A percentile compares a stretch with the other conserved stretches of the same genome.
Conservation (phyloP, 2,329 filamentous ascomycete species). For the Scytalidium sp. region DNA sequence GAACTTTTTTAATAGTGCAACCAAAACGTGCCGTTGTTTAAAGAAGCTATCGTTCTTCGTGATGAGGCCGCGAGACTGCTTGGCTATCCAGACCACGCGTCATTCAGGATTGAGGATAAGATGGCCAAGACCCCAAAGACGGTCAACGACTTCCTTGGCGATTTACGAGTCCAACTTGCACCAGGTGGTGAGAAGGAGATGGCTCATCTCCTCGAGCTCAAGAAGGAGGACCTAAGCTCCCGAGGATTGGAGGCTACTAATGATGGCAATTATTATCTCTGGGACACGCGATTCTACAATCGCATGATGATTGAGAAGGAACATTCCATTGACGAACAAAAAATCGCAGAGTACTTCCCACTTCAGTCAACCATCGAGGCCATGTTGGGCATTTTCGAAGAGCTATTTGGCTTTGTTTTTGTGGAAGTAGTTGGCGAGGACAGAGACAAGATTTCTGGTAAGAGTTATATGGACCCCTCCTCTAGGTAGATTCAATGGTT, state of each 20-base stretch:
- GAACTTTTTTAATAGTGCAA: conserved; percentile 46
- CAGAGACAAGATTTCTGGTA: conserved; percentile 36
- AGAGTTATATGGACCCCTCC: not conserved
- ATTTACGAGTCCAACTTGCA: conserved; percentile 64
- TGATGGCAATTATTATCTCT: conserved; percentile 74
- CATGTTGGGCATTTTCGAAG: conserved; percentile 82
- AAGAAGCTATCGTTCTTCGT: conserved; percentile 69
- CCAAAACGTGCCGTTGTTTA: conserved; percentile 70
- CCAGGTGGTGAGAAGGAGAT: conserved; percentile 71
- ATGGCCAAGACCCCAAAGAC: conserved; percentile 77
- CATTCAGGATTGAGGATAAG: conserved; percentile 75
- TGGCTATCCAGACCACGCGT: conserved; percentile 74
- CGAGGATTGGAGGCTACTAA: conserved; percentile 49
- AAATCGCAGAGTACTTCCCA: conserved; percentile 83
- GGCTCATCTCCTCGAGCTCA: conserved; percentile 67
- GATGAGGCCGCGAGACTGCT: conserved; percentile 76
- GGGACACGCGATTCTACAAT: conserved; percentile 80
- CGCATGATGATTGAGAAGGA: conserved; percentile 78
- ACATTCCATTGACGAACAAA: conserved; percentile 74
- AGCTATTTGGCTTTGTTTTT: conserved; percentile 77
- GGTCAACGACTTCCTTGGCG: conserved; percentile 69
- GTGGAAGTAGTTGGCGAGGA: conserved; percentile 69
- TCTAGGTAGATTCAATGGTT: not conserved
- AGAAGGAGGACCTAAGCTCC: conserved; percentile 65
- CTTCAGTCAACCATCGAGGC: conserved; percentile 68